Conservation (phyloP, 1,139 yeast genomes). For the Hanseniaspora sp. region DNA sequence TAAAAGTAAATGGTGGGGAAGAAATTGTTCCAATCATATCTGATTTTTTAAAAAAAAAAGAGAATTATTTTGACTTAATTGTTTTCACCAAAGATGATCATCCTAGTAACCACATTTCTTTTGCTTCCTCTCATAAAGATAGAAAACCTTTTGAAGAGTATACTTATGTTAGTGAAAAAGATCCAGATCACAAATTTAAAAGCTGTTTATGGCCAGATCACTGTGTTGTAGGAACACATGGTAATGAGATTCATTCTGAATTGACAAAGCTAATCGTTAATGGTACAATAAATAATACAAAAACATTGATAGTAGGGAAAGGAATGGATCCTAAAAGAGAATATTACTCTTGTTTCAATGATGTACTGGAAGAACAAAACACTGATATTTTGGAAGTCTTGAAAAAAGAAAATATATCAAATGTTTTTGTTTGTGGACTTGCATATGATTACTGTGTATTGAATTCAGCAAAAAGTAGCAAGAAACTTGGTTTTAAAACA, state of each 20-base stretch:
- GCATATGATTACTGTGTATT: conserved; percentile 82
- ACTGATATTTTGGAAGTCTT: conserved; percentile 54
- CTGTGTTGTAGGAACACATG: conserved; percentile 61
- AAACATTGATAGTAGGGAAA: conserved; percentile 50
- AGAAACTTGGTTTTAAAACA: conserved; percentile 50
- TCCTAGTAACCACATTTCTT: conserved; percentile 64
- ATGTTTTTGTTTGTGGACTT: conserved; percentile 66
- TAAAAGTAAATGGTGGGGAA: conserved; percentile 64
- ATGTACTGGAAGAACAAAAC: conserved; percentile 59
- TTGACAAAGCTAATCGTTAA: conserved; percentile 17
- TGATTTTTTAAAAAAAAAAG: conserved; percentile 31
- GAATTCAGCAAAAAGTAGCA: conserved; percentile 62
- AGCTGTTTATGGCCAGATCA: conserved; percentile 74
- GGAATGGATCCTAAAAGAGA: conserved; percentile 66
- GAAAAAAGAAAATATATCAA: conserved; percentile 36
- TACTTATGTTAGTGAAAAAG: conserved; percentile 39
- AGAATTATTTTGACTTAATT: conserved; percentile 46
- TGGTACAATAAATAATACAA: conserved; percentile 46
- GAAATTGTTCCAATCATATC: conserved; percentile 42
- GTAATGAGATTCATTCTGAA: conserved; percentile 48
- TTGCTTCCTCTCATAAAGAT: conserved; percentile 55
- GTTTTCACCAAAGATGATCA: conserved; percentile 87
- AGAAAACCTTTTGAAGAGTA: conserved; percentile 48
- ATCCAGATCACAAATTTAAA: conserved; percentile 33
- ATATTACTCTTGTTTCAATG: conserved; percentile 81